Evolutionary conservation across 345 rosid species (phyloP).

Genomic region (Firmiana major): DNA sequence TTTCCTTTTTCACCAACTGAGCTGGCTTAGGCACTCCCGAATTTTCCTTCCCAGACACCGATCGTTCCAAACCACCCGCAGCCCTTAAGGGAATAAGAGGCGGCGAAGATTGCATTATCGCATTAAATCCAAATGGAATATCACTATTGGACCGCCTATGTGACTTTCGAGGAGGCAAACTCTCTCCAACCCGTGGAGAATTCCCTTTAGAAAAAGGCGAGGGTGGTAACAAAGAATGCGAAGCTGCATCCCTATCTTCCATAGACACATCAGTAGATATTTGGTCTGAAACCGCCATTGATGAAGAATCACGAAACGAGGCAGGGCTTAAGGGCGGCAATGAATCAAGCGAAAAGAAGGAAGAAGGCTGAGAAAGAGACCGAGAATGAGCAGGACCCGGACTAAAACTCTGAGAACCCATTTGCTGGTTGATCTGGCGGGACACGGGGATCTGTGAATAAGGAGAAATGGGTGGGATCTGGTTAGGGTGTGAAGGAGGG

Average conservation of each 20-base stretch:
- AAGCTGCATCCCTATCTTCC: constrained; percentile 61
- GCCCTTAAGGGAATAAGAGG: constrained; percentile 52
- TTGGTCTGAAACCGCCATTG: constrained; percentile 39
- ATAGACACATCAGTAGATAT: constrained; percentile 48
- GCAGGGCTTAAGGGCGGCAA: constrained; percentile 80
- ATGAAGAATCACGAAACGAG: constrained; percentile 49
- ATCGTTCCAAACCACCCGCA: constrained; percentile 42
- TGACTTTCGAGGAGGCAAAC: constrained; percentile 74
- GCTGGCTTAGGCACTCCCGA: constrained; percentile 29
- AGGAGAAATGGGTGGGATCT: constrained; percentile 83
- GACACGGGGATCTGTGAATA: constrained; percentile 79
- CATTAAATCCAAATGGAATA: constrained; percentile 66
- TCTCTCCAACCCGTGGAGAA: constrained; percentile 47
- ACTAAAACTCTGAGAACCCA: constrained; percentile 43
- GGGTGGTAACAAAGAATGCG: constrained; percentile 60
- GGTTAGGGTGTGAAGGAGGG: constrained; percentile 86
- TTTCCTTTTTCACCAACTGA: constrained; percentile 51
- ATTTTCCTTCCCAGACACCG: constrained; percentile 43
- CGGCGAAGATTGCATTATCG: constrained; percentile 53
- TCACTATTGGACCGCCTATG: constrained; percentile 90
- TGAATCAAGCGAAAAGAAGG: constrained; percentile 73
- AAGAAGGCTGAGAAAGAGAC: constrained; percentile 79
- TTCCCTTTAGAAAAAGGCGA: constrained; percentile 53
- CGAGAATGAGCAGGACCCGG: constrained; percentile 63
- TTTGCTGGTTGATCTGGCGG: constrained; percentile 48